Base-by-base conservation (phyloP, 2,329 filamentous ascomycete genomes). In the Emericellopsis atlantica region DNA sequence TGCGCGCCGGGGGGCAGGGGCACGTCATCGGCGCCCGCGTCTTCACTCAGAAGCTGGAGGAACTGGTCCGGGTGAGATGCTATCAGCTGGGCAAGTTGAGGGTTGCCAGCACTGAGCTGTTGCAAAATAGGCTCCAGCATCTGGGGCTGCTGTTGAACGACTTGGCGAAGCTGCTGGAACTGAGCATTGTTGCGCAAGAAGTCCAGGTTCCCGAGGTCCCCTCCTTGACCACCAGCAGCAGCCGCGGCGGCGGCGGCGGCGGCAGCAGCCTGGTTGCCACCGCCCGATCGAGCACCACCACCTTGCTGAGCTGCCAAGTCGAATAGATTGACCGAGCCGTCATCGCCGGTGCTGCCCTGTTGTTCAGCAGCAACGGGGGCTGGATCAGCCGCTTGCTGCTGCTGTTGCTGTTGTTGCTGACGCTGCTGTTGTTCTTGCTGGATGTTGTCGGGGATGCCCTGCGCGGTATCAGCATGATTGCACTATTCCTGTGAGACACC, bases 41-140 rank as follows among this genome's bases (percentile, higher is more conserved):
- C 87, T 64, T 98, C 92, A 37, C 88, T 84, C 43, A 98, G 71
- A 40, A 98, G 68, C 58, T 85, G 81, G 48, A 98, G 72, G 60
- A 98, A 98, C 57, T 94, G 86, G 40, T 95, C 88, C 7, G 88
- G 89, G 61, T 96, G 87, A 56, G 84, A 78, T 33, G 84, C 84
- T 48, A 98, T 98, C 57, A 95, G 73, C 59, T 90, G 82, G 7
- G 92, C 92, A 42, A 98, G 78, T 58, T 94, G 84, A 15, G 92
- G 92, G 66, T 98, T 98, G 22, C 90, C 90, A 18, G 87, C 84
- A 31, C 87, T 89, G 32, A 98, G 86, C 64, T 95, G 89, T 64
- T 96, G 90, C 43, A 98, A 71, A 51, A 98, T 96, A 6, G 92
- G 90, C 68, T 98, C 92, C 18, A 98, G 81, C 92, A 98, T 98